A percentile compares a stretch with the other conserved stretches of the same genome.
phyloP scores from a whole-genome alignment of 2,329 filamentous ascomycete species.

The Colletotrichum sp. region DNA sequence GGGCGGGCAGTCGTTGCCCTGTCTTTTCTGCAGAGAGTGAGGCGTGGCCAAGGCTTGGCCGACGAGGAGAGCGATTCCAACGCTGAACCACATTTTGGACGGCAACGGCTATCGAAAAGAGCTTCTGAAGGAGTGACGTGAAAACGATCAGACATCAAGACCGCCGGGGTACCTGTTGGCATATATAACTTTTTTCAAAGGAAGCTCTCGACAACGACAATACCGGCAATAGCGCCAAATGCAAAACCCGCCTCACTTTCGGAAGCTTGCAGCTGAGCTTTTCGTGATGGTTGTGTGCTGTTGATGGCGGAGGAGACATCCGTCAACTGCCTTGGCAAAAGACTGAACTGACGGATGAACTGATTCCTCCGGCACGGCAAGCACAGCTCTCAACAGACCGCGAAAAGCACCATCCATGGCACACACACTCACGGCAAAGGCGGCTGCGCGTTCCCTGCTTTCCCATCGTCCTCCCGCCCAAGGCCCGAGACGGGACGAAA shows the following conservation, averaged over 20 bases:
- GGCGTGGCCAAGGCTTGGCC: slow-evolving; percentile 9
- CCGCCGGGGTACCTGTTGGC: not conserved
- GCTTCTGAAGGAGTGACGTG: not conserved
- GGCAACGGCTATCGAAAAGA: not conserved
- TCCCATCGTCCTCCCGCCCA: not conserved
- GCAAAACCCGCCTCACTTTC: not conserved
- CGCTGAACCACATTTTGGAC: slow-evolving; percentile 6
- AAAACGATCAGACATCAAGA: not conserved
- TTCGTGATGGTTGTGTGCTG: not conserved
- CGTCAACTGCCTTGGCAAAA: not conserved
- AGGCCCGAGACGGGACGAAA: slow-evolving; percentile 2
- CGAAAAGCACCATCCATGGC: not conserved
- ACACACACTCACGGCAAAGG: not conserved
- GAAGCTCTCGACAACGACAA: not conserved
- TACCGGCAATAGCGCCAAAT: not conserved
- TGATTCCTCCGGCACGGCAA: not conserved
- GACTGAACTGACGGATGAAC: not conserved
- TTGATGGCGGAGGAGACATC: not conserved
- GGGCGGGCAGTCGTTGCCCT: slow-evolving; percentile 34
- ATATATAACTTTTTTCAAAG: not conserved
- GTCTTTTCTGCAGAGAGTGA: not conserved
- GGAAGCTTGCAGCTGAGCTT: not conserved
- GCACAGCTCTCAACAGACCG: not conserved
- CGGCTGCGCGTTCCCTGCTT: not conserved
- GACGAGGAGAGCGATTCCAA: not conserved